Evolutionary conservation across 2,329 filamentous ascomycete species (phyloP).

Genomic region (Fusarium metavorans): DNA sequence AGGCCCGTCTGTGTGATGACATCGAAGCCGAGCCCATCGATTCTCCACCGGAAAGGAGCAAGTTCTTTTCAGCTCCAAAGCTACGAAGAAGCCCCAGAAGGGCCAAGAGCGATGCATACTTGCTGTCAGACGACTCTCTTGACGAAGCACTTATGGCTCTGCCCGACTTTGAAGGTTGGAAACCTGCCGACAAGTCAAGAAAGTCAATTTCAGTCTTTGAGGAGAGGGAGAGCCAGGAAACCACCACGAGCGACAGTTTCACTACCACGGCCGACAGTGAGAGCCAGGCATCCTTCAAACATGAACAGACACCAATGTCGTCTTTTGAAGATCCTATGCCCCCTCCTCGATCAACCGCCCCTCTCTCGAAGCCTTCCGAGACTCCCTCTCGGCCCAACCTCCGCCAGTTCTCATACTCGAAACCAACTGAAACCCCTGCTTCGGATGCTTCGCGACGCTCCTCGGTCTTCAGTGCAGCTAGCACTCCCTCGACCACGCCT

Average conservation of each 20-base stretch:
- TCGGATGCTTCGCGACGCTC: conserved; percentile 51
- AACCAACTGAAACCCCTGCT: conserved; percentile 48
- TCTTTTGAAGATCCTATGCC: conserved; percentile 44
- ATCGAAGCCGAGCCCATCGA: conserved; percentile 53
- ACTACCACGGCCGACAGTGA: conserved; percentile 21
- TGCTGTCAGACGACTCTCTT: conserved; percentile 69
- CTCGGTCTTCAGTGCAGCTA: conserved; percentile 51
- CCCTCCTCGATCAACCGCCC: conserved; percentile 42
- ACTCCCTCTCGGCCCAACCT: conserved; percentile 49
- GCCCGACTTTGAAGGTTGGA: conserved; percentile 65
- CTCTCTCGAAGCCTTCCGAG: conserved; percentile 34
- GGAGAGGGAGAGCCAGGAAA: conserved; percentile 51
- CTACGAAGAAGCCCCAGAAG: conserved; percentile 41
- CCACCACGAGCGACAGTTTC: conserved; percentile 6
- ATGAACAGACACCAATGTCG: conserved; percentile 37
- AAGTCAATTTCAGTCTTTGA: conserved; percentile 60
- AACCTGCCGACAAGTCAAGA: conserved; percentile 49
- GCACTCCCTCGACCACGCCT: conserved; percentile 56
- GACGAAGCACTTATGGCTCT: conserved; percentile 65
- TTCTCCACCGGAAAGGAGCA: conserved; percentile 61
- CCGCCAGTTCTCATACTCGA: conserved; percentile 51
- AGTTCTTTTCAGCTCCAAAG: conserved; percentile 61
- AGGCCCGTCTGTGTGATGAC: conserved; percentile 66
- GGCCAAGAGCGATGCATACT: conserved; percentile 55
- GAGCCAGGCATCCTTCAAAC: conserved; percentile 41